These are phyloP conservation scores for Gaertneriomyces semiglobifer DNA, from an alignment of 192 early-diverging fungal genomes.

Conservation along the genomic window DNA sequence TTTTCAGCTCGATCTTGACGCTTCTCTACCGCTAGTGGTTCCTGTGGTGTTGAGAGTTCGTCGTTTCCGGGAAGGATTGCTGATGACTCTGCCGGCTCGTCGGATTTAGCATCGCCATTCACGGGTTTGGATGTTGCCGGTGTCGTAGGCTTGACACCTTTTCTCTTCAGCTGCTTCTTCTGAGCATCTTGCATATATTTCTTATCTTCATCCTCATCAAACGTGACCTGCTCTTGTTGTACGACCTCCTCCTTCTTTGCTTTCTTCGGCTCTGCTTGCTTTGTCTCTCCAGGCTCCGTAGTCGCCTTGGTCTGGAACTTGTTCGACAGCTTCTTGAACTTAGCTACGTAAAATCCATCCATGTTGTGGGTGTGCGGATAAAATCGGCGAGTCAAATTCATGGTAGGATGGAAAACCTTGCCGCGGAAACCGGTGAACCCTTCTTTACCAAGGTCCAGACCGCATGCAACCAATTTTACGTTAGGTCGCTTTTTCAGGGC, in stretches of 20 bases:
- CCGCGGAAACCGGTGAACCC: slow-evolving; percentile 89
- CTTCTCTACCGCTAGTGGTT: slow-evolving; percentile 21
- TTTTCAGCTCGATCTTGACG: slow-evolving; percentile 30
- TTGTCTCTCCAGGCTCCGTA: slow-evolving; percentile 38
- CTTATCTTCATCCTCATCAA: slow-evolving; percentile 64
- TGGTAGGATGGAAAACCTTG: slow-evolving; percentile 77
- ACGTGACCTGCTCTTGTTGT: slow-evolving; percentile 31
- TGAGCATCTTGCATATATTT: slow-evolving; percentile 47
- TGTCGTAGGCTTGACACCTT: slow-evolving; percentile 40
- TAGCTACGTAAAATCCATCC: slow-evolving; percentile 99
- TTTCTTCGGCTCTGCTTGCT: slow-evolving; percentile 23
- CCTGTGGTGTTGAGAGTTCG: neutral
- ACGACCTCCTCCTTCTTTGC: slow-evolving; percentile 19
- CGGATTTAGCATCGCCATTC: neutral
- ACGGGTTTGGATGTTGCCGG: slow-evolving; percentile 1
- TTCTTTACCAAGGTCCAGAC: slow-evolving; percentile 90
- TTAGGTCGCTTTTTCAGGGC: slow-evolving; percentile 91
- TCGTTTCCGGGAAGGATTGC: neutral
- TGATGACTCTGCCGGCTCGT: neutral
- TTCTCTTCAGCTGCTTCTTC: slow-evolving; percentile 39
- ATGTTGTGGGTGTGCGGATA: slow-evolving; percentile 99
- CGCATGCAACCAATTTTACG: slow-evolving; percentile 84
- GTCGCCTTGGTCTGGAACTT: slow-evolving; percentile 53
- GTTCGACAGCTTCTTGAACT: slow-evolving; percentile 93
- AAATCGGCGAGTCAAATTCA: slow-evolving; percentile 81